phyloP scores from a whole-genome alignment of 2,329 filamentous ascomycete genomes.

The Pseudocercospora fuligena region DNA sequence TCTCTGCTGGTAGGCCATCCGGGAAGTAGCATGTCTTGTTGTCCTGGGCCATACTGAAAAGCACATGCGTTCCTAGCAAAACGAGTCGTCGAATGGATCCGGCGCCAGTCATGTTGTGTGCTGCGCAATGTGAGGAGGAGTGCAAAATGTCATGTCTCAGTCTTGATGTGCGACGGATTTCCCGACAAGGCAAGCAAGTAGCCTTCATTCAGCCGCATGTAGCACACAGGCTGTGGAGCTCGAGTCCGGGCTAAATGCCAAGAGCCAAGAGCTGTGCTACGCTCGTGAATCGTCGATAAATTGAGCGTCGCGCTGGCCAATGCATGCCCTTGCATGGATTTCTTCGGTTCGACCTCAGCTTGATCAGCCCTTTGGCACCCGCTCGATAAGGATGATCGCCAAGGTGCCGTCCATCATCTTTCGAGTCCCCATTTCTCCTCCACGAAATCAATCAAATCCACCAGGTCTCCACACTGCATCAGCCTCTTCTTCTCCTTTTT shows the following conservation, averaged over 20 bases:
- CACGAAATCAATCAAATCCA: constrained; percentile 42
- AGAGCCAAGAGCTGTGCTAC: neutral
- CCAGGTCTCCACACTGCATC: constrained; percentile 39
- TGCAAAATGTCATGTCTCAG: neutral
- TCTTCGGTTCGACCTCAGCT: neutral
- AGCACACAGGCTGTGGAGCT: neutral
- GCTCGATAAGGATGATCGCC: too few species aligned
- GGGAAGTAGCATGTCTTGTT: neutral
- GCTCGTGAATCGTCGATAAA: neutral
- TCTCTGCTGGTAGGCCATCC: neutral
- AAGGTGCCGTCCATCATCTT: neutral
- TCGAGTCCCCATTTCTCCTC: constrained; percentile 34
- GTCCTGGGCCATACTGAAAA: neutral
- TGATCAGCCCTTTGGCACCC: too few species aligned
- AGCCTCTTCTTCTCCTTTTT: constrained; percentile 38
- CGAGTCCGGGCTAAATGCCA: neutral
- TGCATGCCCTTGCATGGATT: neutral
- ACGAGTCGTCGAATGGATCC: neutral
- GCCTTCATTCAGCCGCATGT: neutral
- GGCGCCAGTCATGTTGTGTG: neutral
- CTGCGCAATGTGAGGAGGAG: neutral
- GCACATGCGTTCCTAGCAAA: neutral
- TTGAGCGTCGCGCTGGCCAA: neutral
- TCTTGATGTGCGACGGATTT: neutral
- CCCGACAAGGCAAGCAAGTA: neutral